A percentile compares a stretch with the other conserved stretches of the same genome.
Conservation (phyloP, 2,329 filamentous ascomycete species). For the Ascosphaera apis region DNA sequence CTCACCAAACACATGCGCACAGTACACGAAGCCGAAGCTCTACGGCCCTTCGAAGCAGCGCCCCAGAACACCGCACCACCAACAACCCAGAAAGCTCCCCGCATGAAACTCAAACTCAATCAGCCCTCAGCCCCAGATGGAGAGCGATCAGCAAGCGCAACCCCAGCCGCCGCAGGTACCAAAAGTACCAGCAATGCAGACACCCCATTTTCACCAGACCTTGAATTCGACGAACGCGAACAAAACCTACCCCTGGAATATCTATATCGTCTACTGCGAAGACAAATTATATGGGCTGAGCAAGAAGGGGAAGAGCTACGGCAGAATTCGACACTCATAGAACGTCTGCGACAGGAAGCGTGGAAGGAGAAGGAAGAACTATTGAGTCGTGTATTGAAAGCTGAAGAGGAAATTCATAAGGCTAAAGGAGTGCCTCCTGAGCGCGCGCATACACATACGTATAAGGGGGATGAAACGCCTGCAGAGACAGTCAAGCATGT, state of each 20-base stretch:
- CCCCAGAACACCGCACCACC: constrained; percentile 12
- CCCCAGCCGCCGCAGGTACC: constrained; percentile 10
- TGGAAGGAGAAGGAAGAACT: constrained; percentile 24
- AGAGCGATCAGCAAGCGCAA: constrained; percentile 8
- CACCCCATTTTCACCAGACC: constrained; percentile 14
- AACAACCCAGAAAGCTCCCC: constrained; percentile 15
- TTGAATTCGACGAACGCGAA: constrained; percentile 22
- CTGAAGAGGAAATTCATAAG: too few relatives aligned
- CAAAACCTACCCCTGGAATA: constrained; percentile 19
- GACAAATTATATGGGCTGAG: constrained; percentile 26
- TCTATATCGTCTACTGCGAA: constrained; percentile 22
- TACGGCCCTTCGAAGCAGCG: constrained; percentile 39
- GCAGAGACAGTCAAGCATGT: too few relatives aligned
- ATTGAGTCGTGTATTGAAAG: too few relatives aligned
- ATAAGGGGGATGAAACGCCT: too few relatives aligned
- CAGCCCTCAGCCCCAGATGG: constrained; percentile 13
- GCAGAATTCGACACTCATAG: constrained; percentile 17
- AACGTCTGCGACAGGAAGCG: constrained; percentile 15
- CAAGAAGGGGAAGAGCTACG: constrained; percentile 18
- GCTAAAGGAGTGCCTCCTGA: too few relatives aligned
- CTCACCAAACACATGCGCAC: constrained; percentile 97
- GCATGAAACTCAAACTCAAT: constrained; percentile 20
- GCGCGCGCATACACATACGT: too few relatives aligned
- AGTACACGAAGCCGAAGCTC: constrained; percentile 86
- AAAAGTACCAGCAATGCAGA: constrained; percentile 16